A percentile compares a stretch with the other conserved stretches of the same genome.
phyloP scores from a whole-genome alignment of 495 filamentous ascomycete genomes.

The Xylaria longipes region DNA sequence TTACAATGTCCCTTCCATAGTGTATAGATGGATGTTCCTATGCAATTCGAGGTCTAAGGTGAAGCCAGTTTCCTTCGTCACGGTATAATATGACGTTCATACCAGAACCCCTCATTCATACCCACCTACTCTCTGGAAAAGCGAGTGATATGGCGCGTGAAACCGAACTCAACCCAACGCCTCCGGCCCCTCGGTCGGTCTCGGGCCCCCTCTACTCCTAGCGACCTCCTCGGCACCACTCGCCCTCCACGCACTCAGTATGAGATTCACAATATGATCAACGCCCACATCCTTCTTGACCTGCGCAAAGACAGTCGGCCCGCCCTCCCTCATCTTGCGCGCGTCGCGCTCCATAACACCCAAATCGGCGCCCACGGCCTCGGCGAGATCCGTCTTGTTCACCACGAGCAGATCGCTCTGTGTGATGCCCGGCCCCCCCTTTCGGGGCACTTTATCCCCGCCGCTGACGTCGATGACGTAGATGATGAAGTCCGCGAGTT shows the following conservation, averaged over 20 bases:
- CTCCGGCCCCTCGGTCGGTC: conserved; percentile 56
- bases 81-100: not conserved
- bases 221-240: conserved; percentile 75
- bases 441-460: conserved; percentile 96
- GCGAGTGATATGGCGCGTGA: not conserved
- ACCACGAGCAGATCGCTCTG: conserved; percentile 91
- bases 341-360: conserved; percentile 95
- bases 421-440: conserved; percentile 96
- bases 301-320: conserved; percentile 95
- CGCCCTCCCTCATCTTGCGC: conserved; percentile 92
- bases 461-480: conserved; percentile 98
- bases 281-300: conserved; percentile 91
- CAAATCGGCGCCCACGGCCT: conserved; percentile 89
- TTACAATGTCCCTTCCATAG: not conserved
- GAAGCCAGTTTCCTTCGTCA: not conserved
- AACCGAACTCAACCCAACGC: conserved; percentile 31
- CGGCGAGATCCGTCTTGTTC: conserved; percentile 95
- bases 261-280: conserved; percentile 83
- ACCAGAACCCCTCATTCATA: not conserved
- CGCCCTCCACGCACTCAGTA: conserved; percentile 89
- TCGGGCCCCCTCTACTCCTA: conserved; percentile 57
- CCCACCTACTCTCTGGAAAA: not conserved
- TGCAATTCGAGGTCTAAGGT: not conserved
- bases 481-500: conserved; percentile 95
- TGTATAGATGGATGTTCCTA: not conserved